A percentile compares a stretch with the other conserved stretches of the same genome.
Evolutionary conservation across 2,329 filamentous ascomycete species (phyloP).

Genomic region (Colletotrichum eremochloae): DNA sequence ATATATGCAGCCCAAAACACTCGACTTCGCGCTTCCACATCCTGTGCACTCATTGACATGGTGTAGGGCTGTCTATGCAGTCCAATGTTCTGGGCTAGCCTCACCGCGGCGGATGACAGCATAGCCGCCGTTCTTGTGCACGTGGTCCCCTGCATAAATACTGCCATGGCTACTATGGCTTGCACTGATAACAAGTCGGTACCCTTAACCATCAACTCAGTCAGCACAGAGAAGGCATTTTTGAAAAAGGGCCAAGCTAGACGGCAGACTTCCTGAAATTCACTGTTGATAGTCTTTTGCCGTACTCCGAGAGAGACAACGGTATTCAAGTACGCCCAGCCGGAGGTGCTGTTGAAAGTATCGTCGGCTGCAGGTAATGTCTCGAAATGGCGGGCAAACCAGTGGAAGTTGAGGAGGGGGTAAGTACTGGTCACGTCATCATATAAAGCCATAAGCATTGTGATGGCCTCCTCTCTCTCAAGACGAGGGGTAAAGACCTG

Average conservation of each 20-base stretch:
- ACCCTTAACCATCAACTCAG: constrained; percentile 32
- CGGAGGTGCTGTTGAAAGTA: constrained; percentile 32
- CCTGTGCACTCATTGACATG: constrained; percentile 33
- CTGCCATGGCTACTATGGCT: constrained; percentile 35
- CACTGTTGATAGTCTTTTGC: constrained; percentile 34
- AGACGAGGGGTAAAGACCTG: constrained; percentile 35
- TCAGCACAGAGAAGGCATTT: constrained; percentile 32
- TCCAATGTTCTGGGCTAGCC: constrained; percentile 31
- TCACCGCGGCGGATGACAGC: constrained; percentile 29
- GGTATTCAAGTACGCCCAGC: constrained; percentile 39
- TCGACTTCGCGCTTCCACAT: constrained; percentile 29
- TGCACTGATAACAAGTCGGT: constrained; percentile 33
- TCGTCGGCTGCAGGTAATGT: constrained; percentile 14
- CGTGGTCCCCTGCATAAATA: constrained; percentile 38
- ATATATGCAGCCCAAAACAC: constrained; percentile 42
- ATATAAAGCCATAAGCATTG: constrained; percentile 31
- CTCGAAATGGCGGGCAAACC: constrained; percentile 30
- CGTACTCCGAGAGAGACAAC: constrained; percentile 28
- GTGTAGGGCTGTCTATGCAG: constrained; percentile 33
- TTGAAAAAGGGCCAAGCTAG: constrained; percentile 40
- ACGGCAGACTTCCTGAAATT: constrained; percentile 31
- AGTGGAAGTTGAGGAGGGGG: constrained; percentile 35
- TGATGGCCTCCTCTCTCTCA: constrained; percentile 30
- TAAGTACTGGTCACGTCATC: constrained; percentile 28
- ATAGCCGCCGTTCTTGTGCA: constrained; percentile 27